These are phyloP conservation scores for Colletotrichum somersetense DNA, from an alignment of 2,329 filamentous ascomycete genomes.

Conservation along the genomic window DNA sequence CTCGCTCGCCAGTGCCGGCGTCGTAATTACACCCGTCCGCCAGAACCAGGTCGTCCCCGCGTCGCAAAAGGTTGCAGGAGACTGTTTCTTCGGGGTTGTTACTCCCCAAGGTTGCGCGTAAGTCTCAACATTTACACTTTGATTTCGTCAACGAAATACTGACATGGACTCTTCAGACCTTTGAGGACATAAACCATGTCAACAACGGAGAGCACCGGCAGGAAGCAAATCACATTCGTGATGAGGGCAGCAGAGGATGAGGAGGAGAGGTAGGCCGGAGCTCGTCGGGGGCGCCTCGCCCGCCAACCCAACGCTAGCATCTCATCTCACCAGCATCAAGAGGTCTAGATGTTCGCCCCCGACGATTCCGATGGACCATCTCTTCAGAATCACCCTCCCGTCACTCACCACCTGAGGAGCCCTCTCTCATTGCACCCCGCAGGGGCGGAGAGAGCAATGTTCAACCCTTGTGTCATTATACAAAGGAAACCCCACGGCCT, in stretches of 20 bases:
- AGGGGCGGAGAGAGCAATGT: background rate
- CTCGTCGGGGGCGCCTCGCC: constrained; percentile 20
- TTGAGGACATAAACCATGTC: constrained; percentile 14
- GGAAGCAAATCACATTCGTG: constrained; percentile 3
- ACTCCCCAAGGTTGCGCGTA: constrained; percentile 71
- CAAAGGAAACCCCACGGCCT: background rate
- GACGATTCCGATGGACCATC: constrained; percentile 31
- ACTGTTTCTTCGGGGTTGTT: constrained; percentile 69
- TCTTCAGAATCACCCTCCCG: background rate
- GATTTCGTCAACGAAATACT: background rate
- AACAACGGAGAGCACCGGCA: no score
- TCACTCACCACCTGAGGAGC: background rate
- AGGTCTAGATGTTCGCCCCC: background rate
- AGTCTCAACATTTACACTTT: constrained; percentile 45
- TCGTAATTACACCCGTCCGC: constrained; percentile 68
- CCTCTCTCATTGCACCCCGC: background rate
- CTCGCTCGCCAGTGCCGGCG: constrained; percentile 63
- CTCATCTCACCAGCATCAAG: background rate
- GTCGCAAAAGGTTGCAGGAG: constrained; percentile 49
- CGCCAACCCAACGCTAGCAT: background rate
- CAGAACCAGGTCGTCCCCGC: constrained; percentile 63
- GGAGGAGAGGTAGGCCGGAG: constrained; percentile 29
- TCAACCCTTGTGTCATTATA: background rate
- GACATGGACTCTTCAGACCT: constrained; percentile 1
- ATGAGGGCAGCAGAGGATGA: background rate